Conservation (phyloP, 1,139 yeast species). For the Yamadazyma pseudoaaseri region DNA sequence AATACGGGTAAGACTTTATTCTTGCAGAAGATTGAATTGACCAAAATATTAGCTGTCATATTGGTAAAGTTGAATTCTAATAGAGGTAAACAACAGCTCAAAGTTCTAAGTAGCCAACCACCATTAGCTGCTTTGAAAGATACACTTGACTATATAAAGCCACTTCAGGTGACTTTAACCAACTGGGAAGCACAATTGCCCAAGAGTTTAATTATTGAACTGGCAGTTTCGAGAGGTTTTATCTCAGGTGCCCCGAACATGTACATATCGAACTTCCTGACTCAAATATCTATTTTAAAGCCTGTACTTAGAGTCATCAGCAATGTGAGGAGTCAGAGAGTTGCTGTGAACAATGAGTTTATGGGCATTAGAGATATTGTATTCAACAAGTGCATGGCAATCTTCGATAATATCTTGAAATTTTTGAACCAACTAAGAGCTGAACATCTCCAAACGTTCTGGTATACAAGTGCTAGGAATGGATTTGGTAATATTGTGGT, state of each 20-base stretch:
- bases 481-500: constrained; percentile 15
- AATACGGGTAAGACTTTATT: constrained; percentile 11
- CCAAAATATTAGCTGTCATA: constrained; percentile 10
- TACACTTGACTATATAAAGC: constrained; percentile 12
- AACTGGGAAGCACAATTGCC: constrained; percentile 15
- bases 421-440: constrained; percentile 14
- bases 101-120: constrained; percentile 6
- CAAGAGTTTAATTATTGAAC: constrained; percentile 11
- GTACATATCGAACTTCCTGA: constrained; percentile 15
- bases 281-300: constrained; percentile 12
- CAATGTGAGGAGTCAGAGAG: constrained; percentile 7
- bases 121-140: constrained; percentile 10
- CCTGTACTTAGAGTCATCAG: constrained; percentile 12
- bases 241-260: constrained; percentile 17
- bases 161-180: constrained; percentile 11
- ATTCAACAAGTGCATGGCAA: constrained; percentile 11
- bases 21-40: constrained; percentile 12
- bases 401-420: constrained; percentile 12
- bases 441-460: constrained; percentile 16
- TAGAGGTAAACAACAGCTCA: constrained; percentile 8
- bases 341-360: constrained; percentile 11
- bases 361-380: constrained; percentile 15
- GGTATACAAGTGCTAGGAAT: constrained; percentile 15
- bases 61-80: constrained; percentile 7
- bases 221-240: constrained; percentile 13